These are phyloP conservation scores for Cyclocybe cylindracea DNA, from an alignment of 768 basidiomycete species.

Conservation along the genomic window DNA sequence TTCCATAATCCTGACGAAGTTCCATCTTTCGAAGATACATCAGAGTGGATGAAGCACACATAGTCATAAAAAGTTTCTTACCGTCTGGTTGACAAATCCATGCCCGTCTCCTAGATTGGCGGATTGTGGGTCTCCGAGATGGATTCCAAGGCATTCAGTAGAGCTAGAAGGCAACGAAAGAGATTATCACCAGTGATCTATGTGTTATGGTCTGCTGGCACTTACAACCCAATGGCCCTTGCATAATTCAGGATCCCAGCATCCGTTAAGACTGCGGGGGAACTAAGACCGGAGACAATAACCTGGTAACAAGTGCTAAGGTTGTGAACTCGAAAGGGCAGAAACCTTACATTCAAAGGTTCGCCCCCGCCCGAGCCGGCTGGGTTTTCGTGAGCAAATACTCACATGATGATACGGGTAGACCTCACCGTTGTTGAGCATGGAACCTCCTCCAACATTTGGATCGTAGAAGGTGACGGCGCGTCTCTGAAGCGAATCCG, in stretches of 20 bases:
- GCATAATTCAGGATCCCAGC: constrained; percentile 61
- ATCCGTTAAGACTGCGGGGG: constrained; percentile 55
- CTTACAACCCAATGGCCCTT: constrained; percentile 63
- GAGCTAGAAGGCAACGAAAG: constrained; percentile 24
- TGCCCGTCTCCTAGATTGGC: constrained; percentile 83
- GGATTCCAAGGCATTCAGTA: constrained; percentile 74
- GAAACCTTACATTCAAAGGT: constrained; percentile 30
- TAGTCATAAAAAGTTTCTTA: constrained; percentile 25
- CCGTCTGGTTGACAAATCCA: constrained; percentile 56
- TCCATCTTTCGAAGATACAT: constrained; percentile 41
- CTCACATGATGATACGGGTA: not conserved
- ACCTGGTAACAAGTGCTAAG: constrained; percentile 31
- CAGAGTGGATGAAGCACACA: not conserved
- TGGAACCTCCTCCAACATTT: constrained; percentile 51
- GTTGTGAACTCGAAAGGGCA: constrained; percentile 51
- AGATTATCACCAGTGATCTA: not conserved
- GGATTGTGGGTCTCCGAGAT: constrained; percentile 61
- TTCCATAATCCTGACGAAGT: constrained; percentile 75
- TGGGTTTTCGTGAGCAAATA: constrained; percentile 3
- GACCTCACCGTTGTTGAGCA: constrained; percentile 57
- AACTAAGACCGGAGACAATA: constrained; percentile 68
- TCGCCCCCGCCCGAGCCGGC: constrained; percentile 53
- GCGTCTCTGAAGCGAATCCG: constrained; percentile 12
- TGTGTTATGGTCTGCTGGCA: constrained; percentile 24
- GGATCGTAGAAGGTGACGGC: constrained; percentile 46